Base-by-base conservation (phyloP, 108 stramenopile genomes). In the Cylindrotheca fusiformis region DNA sequence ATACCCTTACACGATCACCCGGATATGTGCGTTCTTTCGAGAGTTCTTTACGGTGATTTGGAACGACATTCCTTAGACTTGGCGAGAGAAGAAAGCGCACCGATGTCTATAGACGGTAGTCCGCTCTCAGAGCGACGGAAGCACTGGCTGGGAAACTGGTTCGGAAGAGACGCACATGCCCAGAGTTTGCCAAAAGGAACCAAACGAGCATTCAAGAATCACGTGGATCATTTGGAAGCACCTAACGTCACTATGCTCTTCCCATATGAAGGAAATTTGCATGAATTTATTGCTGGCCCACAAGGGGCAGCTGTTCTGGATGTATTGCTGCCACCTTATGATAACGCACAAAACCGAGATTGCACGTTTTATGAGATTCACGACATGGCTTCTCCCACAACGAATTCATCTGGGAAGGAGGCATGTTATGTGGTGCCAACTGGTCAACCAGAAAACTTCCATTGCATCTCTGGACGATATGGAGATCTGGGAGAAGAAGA, bases 1-100 rank as follows among this genome's bases (percentile, higher is more conserved):
- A 97, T 97, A 45, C 97, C 97, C 0, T 67, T 96, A 5, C 97
- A 97, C 63, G 96, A 97, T 77, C 97, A 98, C 69, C 96, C 96
- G 3, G 73, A 79, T 46, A 98, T 98, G 97, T 88, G 84, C 48
- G 97, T 98, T 0, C 55, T 96, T 19, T 88, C 82, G 29, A 78
- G 91, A 46, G 80, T 98, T 4, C 68, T 98, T 10, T 95, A 93
- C 59, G 97, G 97, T 12, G 85, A 86, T 50, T 49, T 97, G 52
- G 55, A 78, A 65, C 86, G 94, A 1, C 52, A 62, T 26, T 83
- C 85, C 28, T 84, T 84, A 59, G 92, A 94, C 82, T 68, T 95
- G 29, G 54, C 81, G n/a, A 71, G 72, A 23, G 52, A 57, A 17
- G 55, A 75, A 24, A 19, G 22, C 20, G 55, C n/a, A n/a, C n/a